Percentiles rank a stretch among this genome's conserved stretches.
phyloP scores from a whole-genome alignment of 768 basidiomycete species.

The Tulasnella sp. region DNA sequence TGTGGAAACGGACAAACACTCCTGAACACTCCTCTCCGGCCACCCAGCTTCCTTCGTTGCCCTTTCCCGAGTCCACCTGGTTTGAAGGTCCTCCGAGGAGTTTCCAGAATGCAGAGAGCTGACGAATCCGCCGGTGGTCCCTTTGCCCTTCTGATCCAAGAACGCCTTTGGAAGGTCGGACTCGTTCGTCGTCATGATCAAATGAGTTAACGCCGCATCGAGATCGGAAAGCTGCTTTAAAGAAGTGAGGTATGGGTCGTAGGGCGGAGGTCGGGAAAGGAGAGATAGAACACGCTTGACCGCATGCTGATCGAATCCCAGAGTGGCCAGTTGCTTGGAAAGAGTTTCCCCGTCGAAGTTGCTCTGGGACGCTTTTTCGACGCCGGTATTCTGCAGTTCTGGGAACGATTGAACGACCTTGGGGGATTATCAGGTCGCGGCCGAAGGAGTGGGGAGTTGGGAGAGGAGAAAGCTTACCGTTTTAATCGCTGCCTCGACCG shows the following conservation, averaged over 20 bases:
- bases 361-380: background rate
- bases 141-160: constrained; percentile 49
- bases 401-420: background rate
- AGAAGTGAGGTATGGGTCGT: constrained; percentile 57
- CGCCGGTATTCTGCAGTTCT: background rate
- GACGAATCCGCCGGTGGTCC: constrained; percentile 69
- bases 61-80: constrained; percentile 79
- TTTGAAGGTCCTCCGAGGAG: constrained; percentile 63
- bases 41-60: constrained; percentile 83
- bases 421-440: background rate
- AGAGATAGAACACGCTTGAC: constrained; percentile 40
- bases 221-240: constrained; percentile 62
- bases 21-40: constrained; percentile 70
- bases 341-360: constrained; percentile 52
- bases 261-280: constrained; percentile 38
- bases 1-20: constrained; percentile 49
- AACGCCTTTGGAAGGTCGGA: constrained; percentile 81
- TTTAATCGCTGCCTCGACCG: constrained; percentile 80
- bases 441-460: background rate
- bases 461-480: constrained; percentile 53
- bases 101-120: constrained; percentile 55
- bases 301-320: constrained; percentile 64
- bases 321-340: constrained; percentile 57
- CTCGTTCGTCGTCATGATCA: constrained; percentile 82
- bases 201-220: constrained; percentile 81